Evolutionary conservation across 768 basidiomycete species (phyloP).

Genomic region (Leccinellum albellum): DNA sequence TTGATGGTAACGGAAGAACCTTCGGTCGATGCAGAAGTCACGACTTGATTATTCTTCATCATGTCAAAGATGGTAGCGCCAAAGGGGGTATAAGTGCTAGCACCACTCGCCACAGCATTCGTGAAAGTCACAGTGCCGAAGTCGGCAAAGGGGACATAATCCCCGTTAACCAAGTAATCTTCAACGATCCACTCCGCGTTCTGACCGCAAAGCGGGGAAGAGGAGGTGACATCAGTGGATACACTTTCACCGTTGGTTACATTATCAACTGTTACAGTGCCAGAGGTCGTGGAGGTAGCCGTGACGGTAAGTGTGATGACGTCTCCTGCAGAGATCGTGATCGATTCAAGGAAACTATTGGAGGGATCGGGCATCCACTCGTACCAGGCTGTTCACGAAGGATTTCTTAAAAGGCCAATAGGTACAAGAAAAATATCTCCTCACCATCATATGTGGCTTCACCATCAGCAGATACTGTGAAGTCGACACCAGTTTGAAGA

Average conservation of each 20-base stretch:
- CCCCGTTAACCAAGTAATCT: neutral
- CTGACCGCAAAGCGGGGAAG: neutral
- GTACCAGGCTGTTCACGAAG: constrained; percentile 5
- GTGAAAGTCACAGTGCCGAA: constrained; percentile 7
- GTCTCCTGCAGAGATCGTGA: constrained; percentile 8
- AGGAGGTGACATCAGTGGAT: neutral
- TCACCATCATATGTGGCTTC: neutral
- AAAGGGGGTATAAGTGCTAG: neutral
- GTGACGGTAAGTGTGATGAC: constrained; percentile 1
- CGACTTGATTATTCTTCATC: neutral
- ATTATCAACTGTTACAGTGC: constrained; percentile 1
- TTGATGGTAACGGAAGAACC: constrained; percentile 1
- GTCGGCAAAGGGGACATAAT: constrained; percentile 1
- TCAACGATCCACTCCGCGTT: constrained; percentile 16
- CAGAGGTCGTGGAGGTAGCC: neutral
- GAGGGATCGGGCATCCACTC: constrained; percentile 3
- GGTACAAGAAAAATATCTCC: too few relatives aligned
- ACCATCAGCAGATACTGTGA: neutral
- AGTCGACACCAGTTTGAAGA: constrained; percentile 4
- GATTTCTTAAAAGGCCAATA: too few relatives aligned
- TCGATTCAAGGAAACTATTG: neutral
- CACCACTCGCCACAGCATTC: neutral
- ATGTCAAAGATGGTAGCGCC: constrained; percentile 2
- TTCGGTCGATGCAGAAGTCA: neutral
- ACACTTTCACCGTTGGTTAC: neutral